Conservation (phyloP, 1,139 yeast genomes). For the Yamadazyma conglobata region DNA sequence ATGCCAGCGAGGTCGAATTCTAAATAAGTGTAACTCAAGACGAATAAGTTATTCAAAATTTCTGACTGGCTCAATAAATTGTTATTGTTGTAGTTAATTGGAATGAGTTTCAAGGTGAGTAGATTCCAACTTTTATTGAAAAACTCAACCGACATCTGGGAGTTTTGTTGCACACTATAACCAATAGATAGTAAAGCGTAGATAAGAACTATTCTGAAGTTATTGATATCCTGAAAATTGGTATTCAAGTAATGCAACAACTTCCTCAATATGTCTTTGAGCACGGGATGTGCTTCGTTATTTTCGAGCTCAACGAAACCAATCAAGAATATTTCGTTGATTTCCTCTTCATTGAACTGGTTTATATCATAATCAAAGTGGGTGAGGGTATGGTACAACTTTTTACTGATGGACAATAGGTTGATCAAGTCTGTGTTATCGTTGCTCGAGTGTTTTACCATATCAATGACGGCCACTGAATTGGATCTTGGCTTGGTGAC, state of each 20-base stretch:
- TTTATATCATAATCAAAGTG: constrained; percentile 17
- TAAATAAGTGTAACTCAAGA: constrained; percentile 30
- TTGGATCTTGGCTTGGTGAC: constrained; percentile 7
- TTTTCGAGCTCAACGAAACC: constrained; percentile 26
- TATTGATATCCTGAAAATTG: constrained; percentile 14
- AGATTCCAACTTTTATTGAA: constrained; percentile 45
- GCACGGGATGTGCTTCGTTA: constrained; percentile 16
- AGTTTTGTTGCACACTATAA: constrained; percentile 16
- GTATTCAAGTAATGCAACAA: constrained; percentile 25
- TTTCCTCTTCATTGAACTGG: constrained; percentile 13
- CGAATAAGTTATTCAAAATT: constrained; percentile 31
- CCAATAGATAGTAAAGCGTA: constrained; percentile 29
- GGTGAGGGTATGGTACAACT: constrained; percentile 22
- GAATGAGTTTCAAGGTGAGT: constrained; percentile 40
- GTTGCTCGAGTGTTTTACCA: constrained; percentile 5
- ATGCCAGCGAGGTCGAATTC: constrained; percentile 21
- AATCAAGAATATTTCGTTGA: constrained; percentile 30
- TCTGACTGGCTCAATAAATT: constrained; percentile 40
- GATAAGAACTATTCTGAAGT: constrained; percentile 27
- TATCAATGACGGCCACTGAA: constrained; percentile 5
- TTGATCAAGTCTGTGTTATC: constrained; percentile 27
- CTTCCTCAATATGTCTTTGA: constrained; percentile 21
- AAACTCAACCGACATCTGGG: constrained; percentile 25
- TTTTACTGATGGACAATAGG: constrained; percentile 33
- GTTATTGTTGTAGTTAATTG: constrained; percentile 34